phyloP scores from a whole-genome alignment of 805 yeast genomes.

The Monosporozyma solicola region DNA sequence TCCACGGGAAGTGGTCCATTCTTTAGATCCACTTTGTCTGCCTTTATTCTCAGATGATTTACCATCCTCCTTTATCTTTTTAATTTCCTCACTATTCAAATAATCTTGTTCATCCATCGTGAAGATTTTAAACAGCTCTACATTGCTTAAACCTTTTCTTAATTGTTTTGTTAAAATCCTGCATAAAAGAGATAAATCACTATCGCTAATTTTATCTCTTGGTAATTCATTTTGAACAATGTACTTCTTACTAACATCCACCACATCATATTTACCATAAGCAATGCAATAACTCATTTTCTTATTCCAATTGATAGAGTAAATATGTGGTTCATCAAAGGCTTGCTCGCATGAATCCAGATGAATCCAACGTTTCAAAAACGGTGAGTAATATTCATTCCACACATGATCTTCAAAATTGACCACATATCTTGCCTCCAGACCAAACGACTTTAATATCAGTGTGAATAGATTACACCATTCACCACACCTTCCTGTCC shows the following conservation, averaged over 20 bases:
- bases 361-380: slow-evolving; percentile 70
- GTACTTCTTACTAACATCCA: slow-evolving; percentile 66
- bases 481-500: slow-evolving; percentile 87
- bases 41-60: slow-evolving; percentile 14
- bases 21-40: slow-evolving; percentile 66
- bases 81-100: slow-evolving; percentile 14
- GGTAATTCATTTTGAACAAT: slow-evolving; percentile 40
- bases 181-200: slow-evolving; percentile 31
- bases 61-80: not conserved
- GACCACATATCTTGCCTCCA: slow-evolving; percentile 68
- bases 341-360: slow-evolving; percentile 83
- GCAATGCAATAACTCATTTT: slow-evolving; percentile 85
- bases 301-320: slow-evolving; percentile 85
- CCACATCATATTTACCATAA: slow-evolving; percentile 47
- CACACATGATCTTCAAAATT: slow-evolving; percentile 92
- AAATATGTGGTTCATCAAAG: slow-evolving; percentile 70
- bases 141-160: slow-evolving; percentile 25
- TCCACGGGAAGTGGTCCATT: slow-evolving; percentile 73
- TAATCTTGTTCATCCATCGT: slow-evolving; percentile 29
- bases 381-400: slow-evolving; percentile 75
- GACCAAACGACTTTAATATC: slow-evolving; percentile 56
- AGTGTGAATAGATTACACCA: slow-evolving; percentile 84
- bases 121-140: slow-evolving; percentile 31
- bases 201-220: slow-evolving; percentile 38
- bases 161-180: slow-evolving; percentile 30